Base-by-base conservation (phyloP, 768 basidiomycete genomes). In the Pulveroboletus ravenelii region DNA sequence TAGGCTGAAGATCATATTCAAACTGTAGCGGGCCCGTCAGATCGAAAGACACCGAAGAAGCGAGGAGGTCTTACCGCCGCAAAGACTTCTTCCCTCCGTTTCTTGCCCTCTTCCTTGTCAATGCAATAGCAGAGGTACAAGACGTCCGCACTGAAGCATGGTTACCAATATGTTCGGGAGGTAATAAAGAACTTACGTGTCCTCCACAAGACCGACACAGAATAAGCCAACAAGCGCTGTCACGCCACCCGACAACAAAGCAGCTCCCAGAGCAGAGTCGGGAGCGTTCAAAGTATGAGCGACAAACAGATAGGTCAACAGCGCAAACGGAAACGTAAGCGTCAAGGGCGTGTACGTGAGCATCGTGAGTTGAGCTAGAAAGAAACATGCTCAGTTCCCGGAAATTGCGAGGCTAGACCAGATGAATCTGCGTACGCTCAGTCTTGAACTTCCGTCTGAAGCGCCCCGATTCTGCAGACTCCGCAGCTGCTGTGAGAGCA, bases 251-350 rank as follows among this genome's bases (percentile, higher is more conserved):
- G 86, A 87, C 4, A 94, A 72, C 14, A 94, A 57, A 1, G 87
- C 82, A 18, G 88, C 87, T 12, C 83, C 76, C 8, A 93, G 73
- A 0, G 91, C 89, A 58, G 87, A 78, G 41, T 82, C 66, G 0
- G 90, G 89, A 23, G 83, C 81, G 15, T 67, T 64, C 18, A 92
- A 69, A 0, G 87, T 85, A 67, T 91, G 89, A 2, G 90, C 87
- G n/a, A 92, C 88, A 57, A 94, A 89, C 17, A 97, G 68, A 66
- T 95, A 96, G 5, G 91, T 88, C 34, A 79, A 70, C 27, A 94
- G 72, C 13, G 90, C 84, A 55, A 90, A 88, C 6, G 91, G 87
- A 55, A 93, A 78, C 1, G 89, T 88, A 52, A 93, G 72, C 1
- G 85, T 87, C 44, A 90, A 72, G 15, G 92, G 87, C 12, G 88